Conservation (phyloP, 176 grass and related monocot genomes). For the Calamus simplicifolius region DNA sequence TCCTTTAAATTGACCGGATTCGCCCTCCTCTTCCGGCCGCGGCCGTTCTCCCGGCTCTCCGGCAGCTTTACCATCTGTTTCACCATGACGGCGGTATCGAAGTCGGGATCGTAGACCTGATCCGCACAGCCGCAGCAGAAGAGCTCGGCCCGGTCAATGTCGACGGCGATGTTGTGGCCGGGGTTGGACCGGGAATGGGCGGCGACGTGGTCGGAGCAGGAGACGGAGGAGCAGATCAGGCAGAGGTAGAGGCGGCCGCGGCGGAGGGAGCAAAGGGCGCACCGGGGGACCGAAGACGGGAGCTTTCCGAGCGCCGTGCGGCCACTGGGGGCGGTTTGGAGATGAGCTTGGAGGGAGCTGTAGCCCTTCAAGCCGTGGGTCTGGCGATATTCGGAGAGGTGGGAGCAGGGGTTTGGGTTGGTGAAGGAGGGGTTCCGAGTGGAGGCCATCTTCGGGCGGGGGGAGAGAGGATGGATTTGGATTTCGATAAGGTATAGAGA, state of each 20-base stretch:
- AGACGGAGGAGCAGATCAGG: slow-evolving; percentile 12
- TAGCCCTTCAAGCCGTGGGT: slow-evolving; percentile 7
- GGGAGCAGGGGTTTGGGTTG: slow-evolving; percentile 15
- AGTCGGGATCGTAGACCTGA: slow-evolving; percentile 29
- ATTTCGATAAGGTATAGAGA: neutral
- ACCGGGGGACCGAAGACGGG: slow-evolving; percentile 3
- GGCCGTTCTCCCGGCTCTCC: neutral
- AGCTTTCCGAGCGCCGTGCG: slow-evolving; percentile 7
- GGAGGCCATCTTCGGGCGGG: too few relatives aligned
- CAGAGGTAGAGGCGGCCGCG: slow-evolving; percentile 13
- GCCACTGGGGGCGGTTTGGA: slow-evolving; percentile 8
- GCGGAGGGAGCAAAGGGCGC: neutral
- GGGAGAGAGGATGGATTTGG: neutral
- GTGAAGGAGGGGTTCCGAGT: neutral
- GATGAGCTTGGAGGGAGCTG: slow-evolving; percentile 9
- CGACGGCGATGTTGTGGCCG: slow-evolving; percentile 21
- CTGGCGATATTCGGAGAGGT: slow-evolving; percentile 17
- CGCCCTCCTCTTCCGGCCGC: slow-evolving; percentile 4
- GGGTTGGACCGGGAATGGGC: neutral
- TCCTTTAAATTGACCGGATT: neutral
- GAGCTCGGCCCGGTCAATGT: slow-evolving; percentile 20
- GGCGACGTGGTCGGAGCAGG: slow-evolving; percentile 9
- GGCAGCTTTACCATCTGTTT: slow-evolving; percentile 13
- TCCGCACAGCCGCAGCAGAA: slow-evolving; percentile 20
- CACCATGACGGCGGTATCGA: slow-evolving; percentile 15